Percentiles rank a stretch among this genome's conserved stretches.
phyloP scores from a whole-genome alignment of 768 basidiomycete species.

The Sporobolomyces roseus region DNA sequence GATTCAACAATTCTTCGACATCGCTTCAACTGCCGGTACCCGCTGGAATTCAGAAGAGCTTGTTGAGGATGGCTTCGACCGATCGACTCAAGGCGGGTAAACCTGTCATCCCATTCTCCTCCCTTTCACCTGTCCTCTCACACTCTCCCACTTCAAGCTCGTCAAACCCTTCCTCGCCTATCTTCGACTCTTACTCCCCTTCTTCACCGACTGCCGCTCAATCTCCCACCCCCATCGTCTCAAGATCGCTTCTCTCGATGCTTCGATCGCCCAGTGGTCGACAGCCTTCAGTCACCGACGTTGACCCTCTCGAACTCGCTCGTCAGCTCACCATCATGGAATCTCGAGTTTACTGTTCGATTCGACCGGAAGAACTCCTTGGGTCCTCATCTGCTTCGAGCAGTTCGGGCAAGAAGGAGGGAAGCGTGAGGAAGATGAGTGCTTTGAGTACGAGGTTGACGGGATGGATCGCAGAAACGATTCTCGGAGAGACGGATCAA shows the following conservation, averaged over 20 bases:
- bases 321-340: slow-evolving; percentile 94
- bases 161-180: slow-evolving; percentile 4
- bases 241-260: slow-evolving; percentile 65
- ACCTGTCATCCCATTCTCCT: slow-evolving; percentile 17
- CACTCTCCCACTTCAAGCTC: neutral
- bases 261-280: slow-evolving; percentile 57
- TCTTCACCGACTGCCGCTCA: slow-evolving; percentile 50
- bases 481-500: slow-evolving; percentile 81
- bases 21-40: slow-evolving; percentile 18
- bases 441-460: slow-evolving; percentile 87
- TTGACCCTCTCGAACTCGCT: slow-evolving; percentile 85
- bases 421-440: slow-evolving; percentile 77
- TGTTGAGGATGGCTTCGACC: slow-evolving; percentile 30
- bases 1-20: slow-evolving; percentile 14
- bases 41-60: slow-evolving; percentile 4
- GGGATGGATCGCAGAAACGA: slow-evolving; percentile 92
- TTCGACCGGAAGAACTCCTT: slow-evolving; percentile 81
- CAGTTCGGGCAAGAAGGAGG: slow-evolving; percentile 55
- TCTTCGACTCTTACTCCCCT: slow-evolving; percentile 32
- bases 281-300: slow-evolving; percentile 73
- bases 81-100: slow-evolving; percentile 43
- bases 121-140: slow-evolving; percentile 16
- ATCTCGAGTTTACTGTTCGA: slow-evolving; percentile 75
- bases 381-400: slow-evolving; percentile 53
- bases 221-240: slow-evolving; percentile 75